phyloP scores from a whole-genome alignment of 441 rosid species.

The Omphalea diandra region DNA sequence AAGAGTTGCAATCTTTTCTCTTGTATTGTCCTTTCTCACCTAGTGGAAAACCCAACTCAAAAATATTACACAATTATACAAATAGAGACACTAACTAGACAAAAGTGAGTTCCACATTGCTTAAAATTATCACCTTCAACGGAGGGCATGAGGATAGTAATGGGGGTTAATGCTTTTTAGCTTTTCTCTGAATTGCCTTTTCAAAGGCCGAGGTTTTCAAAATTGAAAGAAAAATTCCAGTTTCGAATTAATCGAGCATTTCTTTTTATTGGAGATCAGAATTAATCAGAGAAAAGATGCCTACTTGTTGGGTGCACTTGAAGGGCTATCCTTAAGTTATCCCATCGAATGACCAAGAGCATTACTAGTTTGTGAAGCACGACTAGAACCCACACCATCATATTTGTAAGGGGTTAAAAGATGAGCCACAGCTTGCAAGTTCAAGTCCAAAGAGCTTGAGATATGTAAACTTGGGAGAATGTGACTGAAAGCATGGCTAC shows the following conservation, averaged over 20 bases:
- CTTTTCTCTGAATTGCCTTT: conserved; percentile 21
- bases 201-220: conserved; percentile 14
- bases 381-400: conserved; percentile 23
- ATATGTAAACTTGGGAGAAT: conserved; percentile 18
- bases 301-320: conserved; percentile 32
- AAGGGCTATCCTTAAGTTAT: conserved; percentile 18
- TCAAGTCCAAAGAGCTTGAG: conserved; percentile 31
- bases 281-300: no score
- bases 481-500: conserved; percentile 24
- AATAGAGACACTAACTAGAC: neutral
- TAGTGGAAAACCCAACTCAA: conserved; percentile 2
- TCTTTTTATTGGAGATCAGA: no score
- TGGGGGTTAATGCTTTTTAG: conserved; percentile 26
- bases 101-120: neutral
- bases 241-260: neutral
- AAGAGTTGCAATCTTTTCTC: conserved; percentile 58
- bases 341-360: conserved; percentile 10
- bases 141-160: conserved; percentile 32
- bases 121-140: conserved; percentile 32
- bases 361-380: conserved; percentile 14
- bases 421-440: conserved; percentile 23
- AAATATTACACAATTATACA: neutral
- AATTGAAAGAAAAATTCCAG: neutral
- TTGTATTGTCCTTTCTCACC: conserved; percentile 54
- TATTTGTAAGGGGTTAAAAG: conserved; percentile 18